Conservation (phyloP, 2,329 filamentous ascomycete genomes). For the Tolypocladium cylindrosporum region DNA sequence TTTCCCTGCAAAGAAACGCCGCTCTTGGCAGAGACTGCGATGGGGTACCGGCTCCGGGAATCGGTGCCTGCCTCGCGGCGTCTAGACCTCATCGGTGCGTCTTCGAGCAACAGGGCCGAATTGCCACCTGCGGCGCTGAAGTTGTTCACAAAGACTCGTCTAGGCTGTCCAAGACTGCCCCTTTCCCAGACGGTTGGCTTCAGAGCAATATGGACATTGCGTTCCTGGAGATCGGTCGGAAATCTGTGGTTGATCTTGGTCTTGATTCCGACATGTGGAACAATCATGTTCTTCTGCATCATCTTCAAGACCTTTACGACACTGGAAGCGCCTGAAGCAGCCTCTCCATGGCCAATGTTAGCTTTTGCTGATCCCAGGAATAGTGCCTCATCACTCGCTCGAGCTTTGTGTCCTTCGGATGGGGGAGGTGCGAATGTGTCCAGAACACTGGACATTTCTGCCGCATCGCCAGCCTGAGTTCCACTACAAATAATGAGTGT, state of each 20-base stretch:
- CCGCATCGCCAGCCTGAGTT: constrained; percentile 76
- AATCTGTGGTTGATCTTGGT: constrained; percentile 50
- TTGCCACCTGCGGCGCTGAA: constrained; percentile 65
- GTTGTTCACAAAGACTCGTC: constrained; percentile 52
- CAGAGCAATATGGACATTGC: constrained; percentile 49
- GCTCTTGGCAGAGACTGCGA: constrained; percentile 7
- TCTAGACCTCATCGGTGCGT: constrained; percentile 33
- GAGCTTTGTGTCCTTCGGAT: constrained; percentile 20
- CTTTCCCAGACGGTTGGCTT: constrained; percentile 40
- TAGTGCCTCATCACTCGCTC: constrained; percentile 35
- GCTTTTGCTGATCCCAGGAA: constrained; percentile 55
- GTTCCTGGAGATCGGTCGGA: constrained; percentile 43
- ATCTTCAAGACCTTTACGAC: constrained; percentile 51
- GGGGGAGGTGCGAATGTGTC: constrained; percentile 31
- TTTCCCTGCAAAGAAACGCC: constrained; percentile 14
- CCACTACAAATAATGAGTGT: constrained; percentile 51
- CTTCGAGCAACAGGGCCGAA: constrained; percentile 56
- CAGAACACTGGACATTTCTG: constrained; percentile 72
- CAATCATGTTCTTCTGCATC: constrained; percentile 46
- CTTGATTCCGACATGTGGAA: constrained; percentile 60
- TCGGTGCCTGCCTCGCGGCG: constrained; percentile 26
- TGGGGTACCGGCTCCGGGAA: constrained; percentile 19
- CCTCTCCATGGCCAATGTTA: constrained; percentile 56
- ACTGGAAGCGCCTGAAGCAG: constrained; percentile 43
- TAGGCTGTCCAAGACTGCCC: constrained; percentile 26